phyloP scores from a whole-genome alignment of 352 stramenopile genomes.

The Phytophthora boehmeriae region DNA sequence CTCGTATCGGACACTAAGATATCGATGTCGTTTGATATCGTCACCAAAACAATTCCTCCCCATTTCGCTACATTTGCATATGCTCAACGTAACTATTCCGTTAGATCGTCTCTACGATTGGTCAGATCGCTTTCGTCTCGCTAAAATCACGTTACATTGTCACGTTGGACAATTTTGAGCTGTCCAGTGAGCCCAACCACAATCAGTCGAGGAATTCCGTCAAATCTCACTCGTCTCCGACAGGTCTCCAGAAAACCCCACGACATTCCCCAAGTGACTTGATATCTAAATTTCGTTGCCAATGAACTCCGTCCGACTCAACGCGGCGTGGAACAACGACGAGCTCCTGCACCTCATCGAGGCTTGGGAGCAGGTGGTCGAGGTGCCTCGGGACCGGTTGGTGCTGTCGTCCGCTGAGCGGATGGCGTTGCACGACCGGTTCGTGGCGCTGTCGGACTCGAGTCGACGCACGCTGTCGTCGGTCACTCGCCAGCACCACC shows the following conservation, averaged over 20 bases:
- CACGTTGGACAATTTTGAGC: too few relatives aligned
- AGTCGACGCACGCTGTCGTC: slow-evolving; percentile 28
- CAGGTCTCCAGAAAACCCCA: neutral
- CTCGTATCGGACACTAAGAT: too few relatives aligned
- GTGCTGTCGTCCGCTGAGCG: too few relatives aligned
- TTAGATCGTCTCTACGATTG: too few relatives aligned
- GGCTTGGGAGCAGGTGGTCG: slow-evolving; percentile 38
- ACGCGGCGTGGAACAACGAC: slow-evolving; percentile 28
- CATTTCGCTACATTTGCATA: too few relatives aligned
- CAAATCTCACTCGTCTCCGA: neutral
- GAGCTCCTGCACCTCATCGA: slow-evolving; percentile 37
- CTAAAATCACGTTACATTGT: too few relatives aligned
- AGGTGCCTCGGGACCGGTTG: too few relatives aligned
- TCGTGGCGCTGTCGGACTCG: slow-evolving; percentile 22
- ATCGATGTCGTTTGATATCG: too few relatives aligned
- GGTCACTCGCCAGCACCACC: slow-evolving; percentile 35
- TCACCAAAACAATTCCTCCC: too few relatives aligned
- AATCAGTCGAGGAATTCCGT: slow-evolving; percentile 17
- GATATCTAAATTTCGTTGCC: neutral
- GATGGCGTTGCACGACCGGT: slow-evolving; percentile 29
- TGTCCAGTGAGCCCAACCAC: slow-evolving; percentile 28
- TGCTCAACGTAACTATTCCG: too few relatives aligned
- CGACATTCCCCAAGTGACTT: neutral
- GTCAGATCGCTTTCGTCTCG: too few relatives aligned
- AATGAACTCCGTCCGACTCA: slow-evolving; percentile 10